A percentile compares a stretch with the other conserved stretches of the same genome.
Conservation (phyloP, 371 early-diverging fungal species). For the Catenaria anguillulae region DNA sequence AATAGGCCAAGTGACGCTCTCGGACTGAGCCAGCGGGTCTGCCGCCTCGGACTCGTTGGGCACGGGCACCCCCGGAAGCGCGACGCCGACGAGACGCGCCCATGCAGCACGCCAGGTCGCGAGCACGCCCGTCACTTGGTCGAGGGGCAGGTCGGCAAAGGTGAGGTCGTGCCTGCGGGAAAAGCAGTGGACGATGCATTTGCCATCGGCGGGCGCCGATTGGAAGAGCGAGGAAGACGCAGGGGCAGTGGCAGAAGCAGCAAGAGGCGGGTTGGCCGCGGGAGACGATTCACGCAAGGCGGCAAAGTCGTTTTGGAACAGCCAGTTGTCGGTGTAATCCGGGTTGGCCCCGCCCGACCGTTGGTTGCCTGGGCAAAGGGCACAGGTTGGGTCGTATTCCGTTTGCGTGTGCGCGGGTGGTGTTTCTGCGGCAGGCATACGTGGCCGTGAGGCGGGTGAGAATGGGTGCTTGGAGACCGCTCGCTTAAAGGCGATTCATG, state of each 20-base stretch:
- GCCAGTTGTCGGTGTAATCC: slow-evolving; percentile 50
- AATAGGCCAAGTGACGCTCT: too few relatives aligned
- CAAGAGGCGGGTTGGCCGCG: slow-evolving; percentile 30
- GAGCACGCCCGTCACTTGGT: slow-evolving; percentile 51
- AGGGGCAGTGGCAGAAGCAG: background rate
- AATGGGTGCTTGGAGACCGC: slow-evolving; percentile 45
- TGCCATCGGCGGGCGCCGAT: slow-evolving; percentile 56
- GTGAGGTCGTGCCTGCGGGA: slow-evolving; percentile 75
- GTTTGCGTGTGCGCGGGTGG: too few relatives aligned
- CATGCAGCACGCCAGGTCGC: slow-evolving; percentile 42
- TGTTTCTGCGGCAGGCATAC: too few relatives aligned
- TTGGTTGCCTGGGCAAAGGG: slow-evolving; percentile 69
- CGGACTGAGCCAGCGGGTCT: too few relatives aligned
- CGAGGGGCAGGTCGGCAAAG: slow-evolving; percentile 60
- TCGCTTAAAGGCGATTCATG: too few relatives aligned
- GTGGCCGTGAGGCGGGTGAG: slow-evolving; percentile 28
- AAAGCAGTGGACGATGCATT: slow-evolving; percentile 79
- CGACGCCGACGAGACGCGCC: background rate
- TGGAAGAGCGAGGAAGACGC: slow-evolving; percentile 26
- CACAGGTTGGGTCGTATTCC: slow-evolving; percentile 71
- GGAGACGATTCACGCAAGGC: too few relatives aligned
- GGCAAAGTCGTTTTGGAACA: slow-evolving; percentile 81
- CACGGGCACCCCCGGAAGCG: too few relatives aligned
- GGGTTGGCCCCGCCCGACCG: slow-evolving; percentile 59
- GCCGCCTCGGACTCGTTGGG: too few relatives aligned